Evolutionary conservation across 352 stramenopile genomes (phyloP), one percentile per base, ranked within the genome.

Genomic region (Blastocystis hominis): DNA sequence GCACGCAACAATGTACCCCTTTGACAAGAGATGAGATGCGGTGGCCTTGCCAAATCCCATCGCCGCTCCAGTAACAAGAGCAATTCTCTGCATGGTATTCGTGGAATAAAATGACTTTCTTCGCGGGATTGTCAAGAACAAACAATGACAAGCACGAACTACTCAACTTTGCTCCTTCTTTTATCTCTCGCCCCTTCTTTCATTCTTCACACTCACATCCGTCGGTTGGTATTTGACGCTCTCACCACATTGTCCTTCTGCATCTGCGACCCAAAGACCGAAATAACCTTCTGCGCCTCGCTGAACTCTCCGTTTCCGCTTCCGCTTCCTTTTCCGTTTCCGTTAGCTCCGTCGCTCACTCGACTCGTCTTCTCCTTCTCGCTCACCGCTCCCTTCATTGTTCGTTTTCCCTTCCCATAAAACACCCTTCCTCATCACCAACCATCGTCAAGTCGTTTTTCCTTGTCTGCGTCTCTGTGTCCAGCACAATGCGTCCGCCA

Each of bases 101-200:
- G 68, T 84, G 44, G 46, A 77, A 77, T 30, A 77, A 40, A 30
- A 56, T 55, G 44, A 77, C 2, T 77, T 17, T 24, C 72, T 84
- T 84, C 72, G 72, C 68, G 44, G 5, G 50, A 54, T 84, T 84
- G 72, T 68, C 72, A 84, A 84, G 72, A 84, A 84, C 66, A 46
- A 84, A 20, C 24, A 13, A 30, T 20, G 9, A 34, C 9, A 66
- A 66, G 50, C 42, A 66, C 15, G 30, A 30, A 64, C 55, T 42
- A 38, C 30, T 17, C 38, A 66, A 62, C 30, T 62, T 78, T 13
- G 42, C 59, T 3, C 30, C n/a, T 17, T 78, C 44, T 55, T 20
- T 30, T 59, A 78, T 20, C 62, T 59, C 15, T 30, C 59, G 36
- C 62, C 13, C 24, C 68, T 46, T 38, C 40, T 59, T 40, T 46